phyloP scores from a whole-genome alignment of 257 asterid genomes.

The Cynanchum wilfordii region DNA sequence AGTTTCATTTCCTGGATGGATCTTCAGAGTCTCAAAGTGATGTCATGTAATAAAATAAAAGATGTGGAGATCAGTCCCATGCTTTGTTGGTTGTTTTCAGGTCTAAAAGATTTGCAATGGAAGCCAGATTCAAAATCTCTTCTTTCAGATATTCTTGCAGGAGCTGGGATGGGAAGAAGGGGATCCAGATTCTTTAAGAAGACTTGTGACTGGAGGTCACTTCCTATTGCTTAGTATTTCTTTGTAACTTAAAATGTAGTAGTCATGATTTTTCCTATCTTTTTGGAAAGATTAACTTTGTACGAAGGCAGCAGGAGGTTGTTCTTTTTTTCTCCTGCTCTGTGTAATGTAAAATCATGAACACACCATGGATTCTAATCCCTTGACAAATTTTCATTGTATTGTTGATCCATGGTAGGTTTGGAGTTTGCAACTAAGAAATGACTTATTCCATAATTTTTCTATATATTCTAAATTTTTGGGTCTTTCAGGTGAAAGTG shows the following conservation, averaged over 20 bases:
- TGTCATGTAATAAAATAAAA: conserved; percentile 54
- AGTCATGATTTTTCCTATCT: background rate
- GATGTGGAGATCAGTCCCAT: conserved; percentile 49
- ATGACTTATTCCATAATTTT: too few species aligned
- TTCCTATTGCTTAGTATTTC: conserved; percentile 31
- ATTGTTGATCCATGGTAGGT: too few species aligned
- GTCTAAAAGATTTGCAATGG: conserved; percentile 61
- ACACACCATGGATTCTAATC: too few species aligned
- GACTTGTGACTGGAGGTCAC: conserved; percentile 57
- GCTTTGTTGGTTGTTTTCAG: conserved; percentile 42
- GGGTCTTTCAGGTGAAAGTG: conserved; percentile 69
- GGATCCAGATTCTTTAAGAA: conserved; percentile 55
- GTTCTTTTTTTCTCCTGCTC: too few species aligned
- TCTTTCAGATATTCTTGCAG: conserved; percentile 43
- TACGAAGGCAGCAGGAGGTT: too few species aligned
- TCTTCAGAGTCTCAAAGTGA: conserved; percentile 57
- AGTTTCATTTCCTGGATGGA: conserved; percentile 45
- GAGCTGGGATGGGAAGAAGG: conserved; percentile 54
- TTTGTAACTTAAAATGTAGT: background rate
- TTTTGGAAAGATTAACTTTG: background rate
- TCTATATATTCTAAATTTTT: too few species aligned
- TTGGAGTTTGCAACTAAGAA: too few species aligned
- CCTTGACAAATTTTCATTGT: too few species aligned
- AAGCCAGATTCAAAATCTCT: conserved; percentile 55
- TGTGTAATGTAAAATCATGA: too few species aligned